Base-by-base conservation (phyloP, 1,284 basidiomycete species). In the Phenoliferia sp. region DNA sequence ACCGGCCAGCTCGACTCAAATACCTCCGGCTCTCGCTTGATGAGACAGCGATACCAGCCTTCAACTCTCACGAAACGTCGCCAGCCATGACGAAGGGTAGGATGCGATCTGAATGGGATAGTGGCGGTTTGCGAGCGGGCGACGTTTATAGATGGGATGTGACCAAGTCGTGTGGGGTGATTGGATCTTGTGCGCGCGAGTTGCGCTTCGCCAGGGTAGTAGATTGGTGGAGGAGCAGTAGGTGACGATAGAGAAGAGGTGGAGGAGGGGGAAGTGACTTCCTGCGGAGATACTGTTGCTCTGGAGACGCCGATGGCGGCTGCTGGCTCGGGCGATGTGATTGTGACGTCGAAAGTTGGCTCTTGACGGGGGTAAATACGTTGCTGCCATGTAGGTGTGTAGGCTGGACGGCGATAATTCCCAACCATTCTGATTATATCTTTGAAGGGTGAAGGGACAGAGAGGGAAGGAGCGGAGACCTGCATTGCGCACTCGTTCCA, bases 311-410 rank as follows among this genome's bases (percentile, higher is more conserved):
- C n/a, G n/a, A n/a, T n/a, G n/a, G n/a, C n/a, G n/a, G n/a, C n/a
- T n/a, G n/a, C n/a, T n/a, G n/a, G n/a, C n/a, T n/a, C n/a, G n/a
- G n/a, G n/a, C n/a, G n/a, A n/a, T 3, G 70, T 6, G 15, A 39
- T 16, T 39, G 59, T 34, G 3, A 31, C 19, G 7, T 60, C 61
- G 36, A 72, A 72, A 3, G 56, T n/a, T 9, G 69, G 66, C 7
- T 72, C 71, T 6, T 39, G 50, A 28, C 64, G 59, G 0, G 71
- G 71, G 33, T 61, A 72, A 62, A 72, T 69, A 15, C 71, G 64
- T n/a, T n/a, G n/a, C n/a, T n/a, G n/a, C n/a, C n/a, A n/a, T n/a
- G n/a, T n/a, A n/a, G n/a, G n/a, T n/a, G n/a, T n/a, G n/a, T n/a
- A n/a, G n/a, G n/a, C n/a, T n/a, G n/a, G n/a, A n/a, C n/a, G n/a